Evolutionary conservation across 2,329 filamentous ascomycete genomes (phyloP).

Genomic region (Arthrobotrys conoides): DNA sequence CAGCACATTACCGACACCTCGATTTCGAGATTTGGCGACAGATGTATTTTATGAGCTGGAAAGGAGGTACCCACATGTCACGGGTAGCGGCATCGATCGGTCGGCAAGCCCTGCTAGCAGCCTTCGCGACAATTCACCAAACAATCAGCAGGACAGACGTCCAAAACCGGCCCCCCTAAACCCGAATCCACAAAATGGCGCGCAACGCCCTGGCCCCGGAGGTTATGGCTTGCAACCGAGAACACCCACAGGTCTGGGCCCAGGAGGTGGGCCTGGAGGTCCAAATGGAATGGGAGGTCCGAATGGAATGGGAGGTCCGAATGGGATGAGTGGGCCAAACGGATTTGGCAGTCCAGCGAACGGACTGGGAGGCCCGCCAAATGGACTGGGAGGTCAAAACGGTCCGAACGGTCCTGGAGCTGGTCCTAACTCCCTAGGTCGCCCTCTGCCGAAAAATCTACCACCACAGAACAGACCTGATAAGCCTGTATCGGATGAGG

Average conservation of each 20-base stretch:
- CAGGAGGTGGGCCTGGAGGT: conserved; percentile 56
- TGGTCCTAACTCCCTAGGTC: conserved; percentile 66
- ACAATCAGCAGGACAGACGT: conserved; percentile 44
- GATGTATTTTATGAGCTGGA: conserved; percentile 97
- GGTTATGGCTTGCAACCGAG: conserved; percentile 62
- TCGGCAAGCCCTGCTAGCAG: conserved; percentile 76
- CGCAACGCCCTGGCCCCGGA: conserved; percentile 21
- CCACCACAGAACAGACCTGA: conserved; percentile 77
- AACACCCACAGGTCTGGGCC: conserved; percentile 56
- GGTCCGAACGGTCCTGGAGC: conserved; percentile 30
- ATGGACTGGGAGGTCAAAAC: conserved; percentile 40
- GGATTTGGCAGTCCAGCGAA: conserved; percentile 60
- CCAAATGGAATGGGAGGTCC: conserved; percentile 10
- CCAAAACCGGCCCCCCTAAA: conserved; percentile 50
- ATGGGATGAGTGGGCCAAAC: conserved; percentile 15
- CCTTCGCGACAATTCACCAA: conserved; percentile 36
- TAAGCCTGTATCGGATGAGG: conserved; percentile 97
- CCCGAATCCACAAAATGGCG: conserved; percentile 32
- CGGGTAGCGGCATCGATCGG: conserved; percentile 77
- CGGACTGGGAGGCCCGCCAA: conserved; percentile 22
- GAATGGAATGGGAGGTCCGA: neutral
- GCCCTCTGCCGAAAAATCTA: conserved; percentile 88
- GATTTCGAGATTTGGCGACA: conserved; percentile 92
- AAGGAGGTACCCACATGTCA: conserved; percentile 86
- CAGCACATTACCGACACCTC: conserved; percentile 85